Percentiles rank a stretch among this genome's conserved stretches.
Conservation (phyloP, 2,329 filamentous ascomycete species). For the Periconia digitata region DNA sequence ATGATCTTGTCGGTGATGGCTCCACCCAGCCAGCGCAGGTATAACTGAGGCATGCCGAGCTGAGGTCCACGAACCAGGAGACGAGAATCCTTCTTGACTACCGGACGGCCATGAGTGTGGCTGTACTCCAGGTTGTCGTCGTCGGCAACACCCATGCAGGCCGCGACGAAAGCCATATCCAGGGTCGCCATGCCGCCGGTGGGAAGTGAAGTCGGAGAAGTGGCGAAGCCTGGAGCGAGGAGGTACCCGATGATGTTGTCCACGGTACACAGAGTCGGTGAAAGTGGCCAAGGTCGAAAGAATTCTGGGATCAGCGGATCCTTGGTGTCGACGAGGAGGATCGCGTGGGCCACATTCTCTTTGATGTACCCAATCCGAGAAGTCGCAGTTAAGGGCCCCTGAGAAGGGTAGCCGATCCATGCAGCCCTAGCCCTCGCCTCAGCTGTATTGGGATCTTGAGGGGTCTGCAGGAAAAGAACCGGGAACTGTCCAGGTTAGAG, state of each 20-base stretch:
- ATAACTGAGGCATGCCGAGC: conserved; percentile 19
- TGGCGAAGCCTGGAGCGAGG: not conserved
- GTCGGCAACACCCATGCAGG: conserved; percentile 1
- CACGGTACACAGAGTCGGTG: not conserved
- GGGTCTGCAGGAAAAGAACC: too few relatives aligned
- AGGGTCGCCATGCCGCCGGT: conserved; percentile 1
- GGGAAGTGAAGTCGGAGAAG: not conserved
- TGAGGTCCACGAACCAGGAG: conserved; percentile 10
- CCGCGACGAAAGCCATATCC: not conserved
- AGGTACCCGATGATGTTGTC: not conserved
- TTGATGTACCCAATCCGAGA: not conserved
- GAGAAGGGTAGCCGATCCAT: not conserved
- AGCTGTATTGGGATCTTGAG: too few relatives aligned
- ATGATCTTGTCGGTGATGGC: conserved; percentile 10
- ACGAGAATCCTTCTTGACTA: conserved; percentile 12
- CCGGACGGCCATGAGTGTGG: conserved; percentile 14
- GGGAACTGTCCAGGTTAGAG: not conserved
- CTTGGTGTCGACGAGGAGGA: not conserved
- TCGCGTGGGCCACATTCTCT: not conserved
- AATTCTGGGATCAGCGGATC: not conserved
- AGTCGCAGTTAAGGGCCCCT: too few relatives aligned
- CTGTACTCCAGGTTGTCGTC: conserved; percentile 15
- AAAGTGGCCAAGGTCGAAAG: not conserved
- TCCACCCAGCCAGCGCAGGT: conserved; percentile 24
- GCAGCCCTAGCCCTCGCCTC: too few relatives aligned